A percentile compares a stretch with the other conserved stretches of the same genome.
Evolutionary conservation across 305 asterid species (phyloP).

Genomic region (Withania somnifera): DNA sequence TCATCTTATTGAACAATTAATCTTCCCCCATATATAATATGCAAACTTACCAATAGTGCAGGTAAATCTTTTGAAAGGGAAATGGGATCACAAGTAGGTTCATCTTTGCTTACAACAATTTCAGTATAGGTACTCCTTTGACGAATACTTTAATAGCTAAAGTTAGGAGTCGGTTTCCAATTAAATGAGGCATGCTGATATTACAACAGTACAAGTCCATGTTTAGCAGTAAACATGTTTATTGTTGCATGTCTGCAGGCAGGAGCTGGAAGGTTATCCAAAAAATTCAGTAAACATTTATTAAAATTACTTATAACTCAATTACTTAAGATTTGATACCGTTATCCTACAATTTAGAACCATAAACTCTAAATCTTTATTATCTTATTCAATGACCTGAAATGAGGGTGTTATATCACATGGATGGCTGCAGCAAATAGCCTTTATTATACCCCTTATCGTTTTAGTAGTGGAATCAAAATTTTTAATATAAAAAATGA

Average conservation of each 20-base stretch:
- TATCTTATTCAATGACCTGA: too few species aligned
- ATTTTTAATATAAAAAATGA: too few species aligned
- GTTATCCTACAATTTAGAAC: neutral
- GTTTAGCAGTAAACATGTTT: neutral
- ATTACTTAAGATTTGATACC: neutral
- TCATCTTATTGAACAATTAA: neutral
- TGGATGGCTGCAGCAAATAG: neutral
- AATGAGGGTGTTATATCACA: neutral
- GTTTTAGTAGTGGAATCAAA: too few species aligned
- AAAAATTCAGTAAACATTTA: neutral
- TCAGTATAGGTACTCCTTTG: neutral
- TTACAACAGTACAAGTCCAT: neutral
- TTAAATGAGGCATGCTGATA: neutral
- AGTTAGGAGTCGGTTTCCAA: neutral
- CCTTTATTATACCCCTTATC: neutral
- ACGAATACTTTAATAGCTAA: neutral
- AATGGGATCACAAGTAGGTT: conserved; percentile 16
- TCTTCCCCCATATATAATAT: neutral
- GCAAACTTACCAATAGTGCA: neutral
- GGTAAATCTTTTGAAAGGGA: neutral
- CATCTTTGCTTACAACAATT: conserved; percentile 24
- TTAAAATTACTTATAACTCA: neutral
- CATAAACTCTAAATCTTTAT: too few species aligned
- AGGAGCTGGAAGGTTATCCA: neutral
- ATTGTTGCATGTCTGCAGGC: neutral